Conservation (phyloP, 306 rosid species). For the Datisca glomerata region DNA sequence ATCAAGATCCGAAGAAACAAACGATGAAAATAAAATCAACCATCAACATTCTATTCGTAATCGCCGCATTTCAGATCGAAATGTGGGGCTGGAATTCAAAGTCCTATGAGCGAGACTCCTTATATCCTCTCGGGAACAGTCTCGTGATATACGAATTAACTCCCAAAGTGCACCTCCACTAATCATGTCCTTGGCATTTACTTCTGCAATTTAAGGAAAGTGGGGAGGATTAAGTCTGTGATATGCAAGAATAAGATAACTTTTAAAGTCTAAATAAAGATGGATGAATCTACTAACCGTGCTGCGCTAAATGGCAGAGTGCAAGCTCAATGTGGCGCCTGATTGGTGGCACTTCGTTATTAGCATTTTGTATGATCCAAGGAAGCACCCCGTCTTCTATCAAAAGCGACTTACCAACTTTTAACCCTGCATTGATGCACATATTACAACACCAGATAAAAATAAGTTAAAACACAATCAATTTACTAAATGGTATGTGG, state of each 20-base stretch:
- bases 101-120: constrained; percentile 77
- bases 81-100: constrained; percentile 51
- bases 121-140: constrained; percentile 92
- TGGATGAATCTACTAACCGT: constrained; percentile 35
- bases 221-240: not conserved
- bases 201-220: too few species aligned
- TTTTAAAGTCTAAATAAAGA: not conserved
- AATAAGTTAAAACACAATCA: not conserved
- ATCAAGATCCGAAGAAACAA: constrained; percentile 4
- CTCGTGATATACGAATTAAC: constrained; percentile 88
- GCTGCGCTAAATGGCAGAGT: constrained; percentile 95
- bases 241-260: constrained; percentile 1
- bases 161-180: constrained; percentile 99
- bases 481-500: not conserved
- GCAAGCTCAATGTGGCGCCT: constrained; percentile 99
- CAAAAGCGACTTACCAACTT: constrained; percentile 63
- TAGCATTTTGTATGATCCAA: constrained; percentile 95
- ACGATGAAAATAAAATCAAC: not conserved
- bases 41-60: constrained; percentile 56
- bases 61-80: constrained; percentile 72
- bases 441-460: not conserved
- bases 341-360: constrained; percentile 83
- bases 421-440: constrained; percentile 43
- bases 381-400: constrained; percentile 95
- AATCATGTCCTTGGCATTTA: constrained; percentile 88